Percentiles rank a stretch among this genome's conserved stretches.
Evolutionary conservation across 306 rosid genomes (phyloP).

Genomic region (Gynostemma pentaphyllum): DNA sequence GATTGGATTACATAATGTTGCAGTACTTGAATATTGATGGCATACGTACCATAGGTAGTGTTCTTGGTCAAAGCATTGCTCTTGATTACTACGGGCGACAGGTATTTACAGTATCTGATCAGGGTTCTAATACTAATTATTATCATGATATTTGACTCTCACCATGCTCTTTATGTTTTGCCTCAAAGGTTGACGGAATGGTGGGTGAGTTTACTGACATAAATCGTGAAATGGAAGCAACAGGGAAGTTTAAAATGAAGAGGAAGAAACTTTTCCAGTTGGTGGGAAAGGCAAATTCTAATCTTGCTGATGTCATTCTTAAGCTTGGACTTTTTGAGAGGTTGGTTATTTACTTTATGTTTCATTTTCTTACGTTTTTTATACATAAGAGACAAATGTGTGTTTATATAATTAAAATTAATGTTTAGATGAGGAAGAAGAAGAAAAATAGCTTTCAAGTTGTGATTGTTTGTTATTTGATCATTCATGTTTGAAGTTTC

Average conservation of each 20-base stretch:
- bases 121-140: neutral
- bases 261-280: constrained; percentile 90
- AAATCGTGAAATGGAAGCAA: constrained; percentile 94
- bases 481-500: no score
- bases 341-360: constrained; percentile 19
- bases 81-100: constrained; percentile 95
- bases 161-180: constrained; percentile 3
- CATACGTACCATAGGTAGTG: constrained; percentile 90
- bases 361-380: neutral
- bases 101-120: constrained; percentile 25
- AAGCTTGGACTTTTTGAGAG: constrained; percentile 98
- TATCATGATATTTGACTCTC: neutral
- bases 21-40: constrained; percentile 86
- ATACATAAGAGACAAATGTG: neutral
- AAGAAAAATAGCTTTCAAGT: neutral
- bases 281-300: constrained; percentile 98
- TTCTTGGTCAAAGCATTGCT: constrained; percentile 97
- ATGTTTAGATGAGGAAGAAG: neutral
- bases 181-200: constrained; percentile 86
- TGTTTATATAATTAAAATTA: neutral
- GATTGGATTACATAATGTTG: constrained; percentile 91
- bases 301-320: constrained; percentile 94
- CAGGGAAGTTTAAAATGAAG: constrained; percentile 92
- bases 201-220: constrained; percentile 97
- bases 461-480: neutral